phyloP scores from a whole-genome alignment of 805 yeast species.

The Nakazawaea siamensis region DNA sequence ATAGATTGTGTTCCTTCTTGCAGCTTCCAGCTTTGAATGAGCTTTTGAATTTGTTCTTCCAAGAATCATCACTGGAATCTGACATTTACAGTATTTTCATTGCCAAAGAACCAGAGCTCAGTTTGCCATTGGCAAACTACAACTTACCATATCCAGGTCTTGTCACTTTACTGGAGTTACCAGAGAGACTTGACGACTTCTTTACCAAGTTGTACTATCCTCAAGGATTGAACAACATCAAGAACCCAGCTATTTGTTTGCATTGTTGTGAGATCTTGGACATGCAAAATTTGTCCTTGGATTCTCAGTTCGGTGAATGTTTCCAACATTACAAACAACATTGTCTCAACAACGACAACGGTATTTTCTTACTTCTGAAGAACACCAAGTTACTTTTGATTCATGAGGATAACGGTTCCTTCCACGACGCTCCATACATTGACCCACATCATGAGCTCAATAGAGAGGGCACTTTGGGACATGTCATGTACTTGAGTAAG shows the following conservation, averaged over 20 bases:
- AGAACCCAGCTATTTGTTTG: slow-evolving; percentile 81
- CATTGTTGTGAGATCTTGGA: slow-evolving; percentile 69
- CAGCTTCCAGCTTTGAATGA: slow-evolving; percentile 32
- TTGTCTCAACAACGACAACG: slow-evolving; percentile 56
- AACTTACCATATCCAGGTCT: slow-evolving; percentile 56
- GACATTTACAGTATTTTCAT: neutral
- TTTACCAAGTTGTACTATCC: slow-evolving; percentile 52
- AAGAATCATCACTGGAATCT: neutral
- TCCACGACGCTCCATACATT: slow-evolving; percentile 73
- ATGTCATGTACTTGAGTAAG: slow-evolving; percentile 60
- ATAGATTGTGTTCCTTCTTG: slow-evolving; percentile 41
- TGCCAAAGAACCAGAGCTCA: slow-evolving; percentile 1
- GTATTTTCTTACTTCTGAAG: slow-evolving; percentile 67
- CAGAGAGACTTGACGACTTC: slow-evolving; percentile 57
- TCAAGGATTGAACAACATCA: slow-evolving; percentile 31
- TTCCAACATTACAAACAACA: slow-evolving; percentile 58
- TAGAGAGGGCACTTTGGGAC: slow-evolving; percentile 60
- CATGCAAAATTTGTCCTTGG: slow-evolving; percentile 54
- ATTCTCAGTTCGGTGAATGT: slow-evolving; percentile 65
- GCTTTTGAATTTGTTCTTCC: slow-evolving; percentile 16
- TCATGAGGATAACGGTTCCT: slow-evolving; percentile 74
- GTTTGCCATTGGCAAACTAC: slow-evolving; percentile 3
- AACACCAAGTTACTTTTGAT: slow-evolving; percentile 57
- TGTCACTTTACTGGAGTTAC: slow-evolving; percentile 54
- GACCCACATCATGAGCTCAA: slow-evolving; percentile 85